Base-by-base conservation (phyloP, 371 early-diverging fungal genomes). In the Apophysomyces variabilis region DNA sequence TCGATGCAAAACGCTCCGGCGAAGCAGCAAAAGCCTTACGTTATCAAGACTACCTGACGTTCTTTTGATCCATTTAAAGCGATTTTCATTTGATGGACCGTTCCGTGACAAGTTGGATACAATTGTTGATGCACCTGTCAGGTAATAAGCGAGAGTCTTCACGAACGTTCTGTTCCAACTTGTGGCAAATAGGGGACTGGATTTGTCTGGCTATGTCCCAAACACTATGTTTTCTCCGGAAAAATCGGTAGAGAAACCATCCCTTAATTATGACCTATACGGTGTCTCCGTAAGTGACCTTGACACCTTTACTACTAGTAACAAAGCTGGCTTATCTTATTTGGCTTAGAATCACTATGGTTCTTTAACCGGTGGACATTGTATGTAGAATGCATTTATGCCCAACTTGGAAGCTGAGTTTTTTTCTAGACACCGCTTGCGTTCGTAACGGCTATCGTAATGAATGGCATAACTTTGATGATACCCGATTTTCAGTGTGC, bases 401-500 rank as follows among this genome's bases (percentile, higher is more conserved):
- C 4, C 54, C 21, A 26, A 26, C 5, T 46, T 5, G 36, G 1
- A 14, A n/a, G 16, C 36, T 16, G 37, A 46, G 36, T 36, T 63
- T 50, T 14, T 44, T 5, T 41, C 32, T 69, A 80, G 80, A 98
- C 67, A 98, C 97, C 14, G 96, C 98, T 0, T 89, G 87, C 70
- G 95, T 97, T 4, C 82, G 90, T 43, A 91, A 92, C 68, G 89
- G 89, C 4, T 82, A 90, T 62, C 84, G 88, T 11, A 83, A 86
- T 21, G 86, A 91, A 72, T 98, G 99, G 99, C 92, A 90, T 73
- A 87, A 91, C 62, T 96, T 96, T 83, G 96, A 98, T 75, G 99
- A 98, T 76, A 89, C 95, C 26, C 77, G 94, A 13, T 90, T 96
- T 13, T 87, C 90, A 0, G 80, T 80, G 0, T 87, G 88, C 39